A percentile compares a stretch with the other conserved stretches of the same genome.
Conservation (phyloP, 1,139 yeast species). For the Casaregolazyma lundiana region DNA sequence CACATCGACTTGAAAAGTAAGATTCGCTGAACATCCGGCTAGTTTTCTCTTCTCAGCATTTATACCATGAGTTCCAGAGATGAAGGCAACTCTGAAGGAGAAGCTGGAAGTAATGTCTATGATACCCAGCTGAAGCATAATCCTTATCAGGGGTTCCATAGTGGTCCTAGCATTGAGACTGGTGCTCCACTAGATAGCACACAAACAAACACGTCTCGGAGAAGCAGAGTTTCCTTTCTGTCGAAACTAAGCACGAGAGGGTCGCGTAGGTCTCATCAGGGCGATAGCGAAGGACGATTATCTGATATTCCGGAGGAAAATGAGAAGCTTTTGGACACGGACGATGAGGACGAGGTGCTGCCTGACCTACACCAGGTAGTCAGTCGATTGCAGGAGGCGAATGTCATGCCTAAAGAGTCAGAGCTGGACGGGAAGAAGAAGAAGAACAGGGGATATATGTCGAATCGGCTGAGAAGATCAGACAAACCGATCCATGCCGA, state of each 20-base stretch:
- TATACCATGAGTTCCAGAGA: not conserved
- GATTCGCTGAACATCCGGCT: too few species aligned
- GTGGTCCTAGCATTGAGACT: not conserved
- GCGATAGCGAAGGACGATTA: not conserved
- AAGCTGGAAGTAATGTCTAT: too few species aligned
- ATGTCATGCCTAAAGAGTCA: slow-evolving; percentile 11
- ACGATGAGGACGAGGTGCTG: slow-evolving; percentile 19
- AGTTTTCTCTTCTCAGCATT: too few species aligned
- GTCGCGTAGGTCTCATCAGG: not conserved
- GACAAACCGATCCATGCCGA: not conserved
- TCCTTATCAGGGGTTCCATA: not conserved
- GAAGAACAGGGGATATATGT: slow-evolving; percentile 15
- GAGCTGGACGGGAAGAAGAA: slow-evolving; percentile 7
- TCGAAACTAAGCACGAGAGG: not conserved
- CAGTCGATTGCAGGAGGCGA: slow-evolving; percentile 20
- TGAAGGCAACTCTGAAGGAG: not conserved
- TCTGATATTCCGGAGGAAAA: slow-evolving; percentile 7
- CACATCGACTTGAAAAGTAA: too few species aligned
- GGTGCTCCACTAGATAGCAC: not conserved
- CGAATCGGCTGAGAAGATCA: slow-evolving; percentile 13
- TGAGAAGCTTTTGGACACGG: slow-evolving; percentile 6
- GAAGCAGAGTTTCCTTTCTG: not conserved
- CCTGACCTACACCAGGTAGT: slow-evolving; percentile 31
- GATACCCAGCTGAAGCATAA: not conserved
- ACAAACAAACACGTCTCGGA: not conserved